Evolutionary conservation across 108 stramenopile species (phyloP).

Genomic region (Nitzschia palea): DNA sequence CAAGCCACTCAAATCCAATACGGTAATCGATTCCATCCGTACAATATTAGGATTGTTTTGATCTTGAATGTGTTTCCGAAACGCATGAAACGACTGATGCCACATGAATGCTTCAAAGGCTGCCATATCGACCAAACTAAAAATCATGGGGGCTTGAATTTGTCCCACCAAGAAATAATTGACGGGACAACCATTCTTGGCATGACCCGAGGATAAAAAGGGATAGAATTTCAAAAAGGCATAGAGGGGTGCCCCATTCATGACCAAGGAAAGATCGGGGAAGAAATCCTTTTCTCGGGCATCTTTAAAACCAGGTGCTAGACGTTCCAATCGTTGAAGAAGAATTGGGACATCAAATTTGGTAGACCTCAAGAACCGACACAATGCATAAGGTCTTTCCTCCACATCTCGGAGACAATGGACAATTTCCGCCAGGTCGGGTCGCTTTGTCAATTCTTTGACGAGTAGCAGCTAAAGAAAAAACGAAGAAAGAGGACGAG

Average conservation of each 20-base stretch:
- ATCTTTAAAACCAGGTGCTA: constrained; percentile 27
- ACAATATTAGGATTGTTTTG: constrained; percentile 28
- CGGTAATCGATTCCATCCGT: constrained; percentile 52
- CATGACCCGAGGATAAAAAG: constrained; percentile 31
- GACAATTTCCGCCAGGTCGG: constrained; percentile 20
- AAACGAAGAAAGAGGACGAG: background rate
- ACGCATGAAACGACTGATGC: constrained; percentile 31
- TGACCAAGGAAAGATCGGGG: background rate
- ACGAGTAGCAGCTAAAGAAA: constrained; percentile 24
- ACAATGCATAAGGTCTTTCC: constrained; percentile 51
- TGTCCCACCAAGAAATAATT: constrained; percentile 41
- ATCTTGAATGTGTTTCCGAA: constrained; percentile 19
- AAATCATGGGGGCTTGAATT: constrained; percentile 39
- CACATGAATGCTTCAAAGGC: constrained; percentile 29
- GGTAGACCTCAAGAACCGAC: constrained; percentile 46
- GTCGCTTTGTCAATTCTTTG: constrained; percentile 6
- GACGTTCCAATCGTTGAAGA: constrained; percentile 29
- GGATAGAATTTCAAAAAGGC: constrained; percentile 50
- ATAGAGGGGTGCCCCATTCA: constrained; percentile 28
- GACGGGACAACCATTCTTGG: constrained; percentile 49
- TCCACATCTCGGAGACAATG: constrained; percentile 37
- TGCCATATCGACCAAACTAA: constrained; percentile 19
- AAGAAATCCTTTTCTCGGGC: constrained; percentile 42
- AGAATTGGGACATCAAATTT: constrained; percentile 42
- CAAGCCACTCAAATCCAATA: constrained; percentile 62